phyloP scores from a whole-genome alignment of 2,329 filamentous ascomycete species.

The Colletotrichum higginsianum region DNA sequence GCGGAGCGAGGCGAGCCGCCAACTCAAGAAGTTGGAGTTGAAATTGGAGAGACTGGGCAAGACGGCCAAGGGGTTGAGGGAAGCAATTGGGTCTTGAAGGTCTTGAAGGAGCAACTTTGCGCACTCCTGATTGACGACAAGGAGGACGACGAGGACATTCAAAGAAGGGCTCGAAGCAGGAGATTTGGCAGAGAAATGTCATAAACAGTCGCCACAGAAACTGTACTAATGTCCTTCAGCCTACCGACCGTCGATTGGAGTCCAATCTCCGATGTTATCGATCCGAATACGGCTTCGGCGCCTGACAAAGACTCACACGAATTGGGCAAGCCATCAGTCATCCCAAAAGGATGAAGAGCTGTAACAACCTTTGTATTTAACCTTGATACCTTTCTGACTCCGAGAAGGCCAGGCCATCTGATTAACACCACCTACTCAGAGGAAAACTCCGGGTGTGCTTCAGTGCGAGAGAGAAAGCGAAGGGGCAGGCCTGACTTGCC shows the following conservation, averaged over 20 bases:
- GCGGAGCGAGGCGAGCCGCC: background rate
- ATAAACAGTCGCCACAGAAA: too few species aligned
- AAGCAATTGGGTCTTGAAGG: background rate
- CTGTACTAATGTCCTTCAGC: too few species aligned
- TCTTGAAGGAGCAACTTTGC: background rate
- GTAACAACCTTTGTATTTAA: background rate
- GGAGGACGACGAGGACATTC: background rate
- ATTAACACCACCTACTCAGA: too few species aligned
- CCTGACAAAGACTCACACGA: background rate
- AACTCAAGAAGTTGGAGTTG: constrained; percentile 17
- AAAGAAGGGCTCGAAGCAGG: background rate
- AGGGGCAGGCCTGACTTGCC: background rate
- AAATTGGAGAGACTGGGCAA: constrained; percentile 11
- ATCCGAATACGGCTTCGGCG: background rate
- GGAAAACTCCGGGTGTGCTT: background rate
- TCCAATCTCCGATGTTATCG: too few species aligned
- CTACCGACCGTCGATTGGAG: too few species aligned
- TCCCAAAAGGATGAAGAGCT: background rate
- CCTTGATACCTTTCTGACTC: background rate
- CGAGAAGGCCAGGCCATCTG: too few species aligned
- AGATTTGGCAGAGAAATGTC: too few species aligned
- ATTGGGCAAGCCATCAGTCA: background rate
- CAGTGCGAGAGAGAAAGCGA: background rate
- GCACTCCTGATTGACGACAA: background rate
- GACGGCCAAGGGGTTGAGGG: constrained; percentile 14